These are phyloP conservation scores for Penicillium cinerascens DNA, from an alignment of 495 filamentous ascomycete genomes.

Conservation along the genomic window DNA sequence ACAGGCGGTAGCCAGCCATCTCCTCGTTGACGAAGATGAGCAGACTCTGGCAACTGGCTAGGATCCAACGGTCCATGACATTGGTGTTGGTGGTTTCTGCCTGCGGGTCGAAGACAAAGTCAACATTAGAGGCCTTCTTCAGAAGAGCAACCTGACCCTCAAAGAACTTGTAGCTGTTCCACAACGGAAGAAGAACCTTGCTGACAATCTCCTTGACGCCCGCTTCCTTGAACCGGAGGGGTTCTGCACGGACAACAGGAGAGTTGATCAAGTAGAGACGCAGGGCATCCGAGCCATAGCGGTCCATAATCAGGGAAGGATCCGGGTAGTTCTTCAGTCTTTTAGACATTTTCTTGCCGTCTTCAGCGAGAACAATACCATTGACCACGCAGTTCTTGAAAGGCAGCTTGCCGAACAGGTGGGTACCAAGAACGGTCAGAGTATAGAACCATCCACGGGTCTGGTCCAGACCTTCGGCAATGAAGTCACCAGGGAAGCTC, in stretches of 20 bases:
- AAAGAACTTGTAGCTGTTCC: constrained; percentile 99
- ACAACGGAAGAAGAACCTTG: constrained; percentile 89
- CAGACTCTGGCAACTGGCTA: constrained; percentile 89
- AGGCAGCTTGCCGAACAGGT: constrained; percentile 82
- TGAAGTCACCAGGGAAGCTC: constrained; percentile 92
- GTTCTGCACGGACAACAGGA: constrained; percentile 90
- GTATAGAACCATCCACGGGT: constrained; percentile 99
- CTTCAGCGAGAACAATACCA: constrained; percentile 90
- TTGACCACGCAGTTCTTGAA: constrained; percentile 98
- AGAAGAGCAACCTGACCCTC: constrained; percentile 89
- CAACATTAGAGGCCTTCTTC: constrained; percentile 79
- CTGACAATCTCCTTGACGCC: constrained; percentile 96
- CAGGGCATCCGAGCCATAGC: constrained; percentile 91
- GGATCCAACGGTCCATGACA: constrained; percentile 96
- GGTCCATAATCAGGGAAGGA: constrained; percentile 75
- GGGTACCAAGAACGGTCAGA: constrained; percentile 81
- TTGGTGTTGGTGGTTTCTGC: constrained; percentile 74
- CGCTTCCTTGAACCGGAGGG: constrained; percentile 83
- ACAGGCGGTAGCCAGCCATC: constrained; percentile 88
- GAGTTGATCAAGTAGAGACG: constrained; percentile 97
- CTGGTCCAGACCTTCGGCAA: constrained; percentile 93
- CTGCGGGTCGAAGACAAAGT: constrained; percentile 76
- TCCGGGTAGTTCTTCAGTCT: constrained; percentile 97
- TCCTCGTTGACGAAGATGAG: constrained; percentile 92
- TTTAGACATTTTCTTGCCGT: constrained; percentile 99